Evolutionary conservation across 1,284 basidiomycete species (phyloP).

Genomic region (Puccinia coronata): DNA sequence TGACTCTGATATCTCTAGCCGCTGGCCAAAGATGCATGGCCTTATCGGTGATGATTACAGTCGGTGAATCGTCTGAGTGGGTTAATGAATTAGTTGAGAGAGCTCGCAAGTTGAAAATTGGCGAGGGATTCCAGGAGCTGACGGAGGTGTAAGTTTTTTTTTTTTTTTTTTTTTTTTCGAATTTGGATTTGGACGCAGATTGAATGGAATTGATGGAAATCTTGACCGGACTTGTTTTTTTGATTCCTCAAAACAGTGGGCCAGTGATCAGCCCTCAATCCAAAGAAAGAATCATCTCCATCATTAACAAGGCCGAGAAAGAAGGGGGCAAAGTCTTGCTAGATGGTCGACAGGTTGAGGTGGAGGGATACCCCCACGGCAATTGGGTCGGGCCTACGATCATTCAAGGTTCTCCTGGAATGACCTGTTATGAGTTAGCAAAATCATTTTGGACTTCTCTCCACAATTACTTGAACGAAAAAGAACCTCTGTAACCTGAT

Average conservation of each 20-base stretch:
- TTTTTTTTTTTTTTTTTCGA: not conserved
- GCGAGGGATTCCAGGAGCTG: slow-evolving; percentile 83
- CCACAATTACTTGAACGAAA: too few species aligned
- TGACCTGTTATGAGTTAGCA: slow-evolving; percentile 79
- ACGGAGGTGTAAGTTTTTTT: slow-evolving; percentile 72
- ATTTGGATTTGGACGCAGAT: too few species aligned
- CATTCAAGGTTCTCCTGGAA: slow-evolving; percentile 75
- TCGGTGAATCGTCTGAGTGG: slow-evolving; percentile 80
- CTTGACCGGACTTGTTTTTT: slow-evolving; percentile 27
- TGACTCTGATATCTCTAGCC: slow-evolving; percentile 61
- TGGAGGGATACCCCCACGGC: slow-evolving; percentile 78
- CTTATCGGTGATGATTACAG: slow-evolving; percentile 68
- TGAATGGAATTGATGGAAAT: not conserved
- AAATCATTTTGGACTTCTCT: not conserved
- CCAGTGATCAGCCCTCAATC: slow-evolving; percentile 89
- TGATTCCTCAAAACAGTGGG: slow-evolving; percentile 65
- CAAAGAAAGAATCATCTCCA: slow-evolving; percentile 72
- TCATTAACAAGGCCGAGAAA: slow-evolving; percentile 77
- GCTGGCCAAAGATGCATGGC: slow-evolving; percentile 85
- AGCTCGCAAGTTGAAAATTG: slow-evolving; percentile 77
- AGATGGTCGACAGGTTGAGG: slow-evolving; percentile 74
- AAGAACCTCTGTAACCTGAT: too few species aligned
- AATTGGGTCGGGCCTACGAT: slow-evolving; percentile 96
- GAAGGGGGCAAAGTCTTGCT: slow-evolving; percentile 86
- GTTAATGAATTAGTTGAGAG: slow-evolving; percentile 82